These are phyloP conservation scores for Dorcoceras hygrometricum DNA, from an alignment of 257 asterid genomes.

Conservation along the genomic window DNA sequence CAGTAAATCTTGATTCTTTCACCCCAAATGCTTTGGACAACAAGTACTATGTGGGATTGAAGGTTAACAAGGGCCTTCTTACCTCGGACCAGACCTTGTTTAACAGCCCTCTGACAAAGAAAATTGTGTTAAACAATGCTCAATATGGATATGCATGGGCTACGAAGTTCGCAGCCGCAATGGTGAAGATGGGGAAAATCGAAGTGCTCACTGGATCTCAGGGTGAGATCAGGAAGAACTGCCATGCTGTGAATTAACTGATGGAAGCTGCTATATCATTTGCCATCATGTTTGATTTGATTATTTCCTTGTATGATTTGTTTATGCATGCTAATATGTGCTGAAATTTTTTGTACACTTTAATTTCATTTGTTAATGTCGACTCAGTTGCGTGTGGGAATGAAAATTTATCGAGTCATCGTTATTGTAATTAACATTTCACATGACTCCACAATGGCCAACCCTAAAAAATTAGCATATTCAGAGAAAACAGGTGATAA, in stretches of 20 bases:
- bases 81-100: slow-evolving; percentile 45
- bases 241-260: not conserved
- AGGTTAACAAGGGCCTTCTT: slow-evolving; percentile 33
- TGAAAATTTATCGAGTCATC: no score
- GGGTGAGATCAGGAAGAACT: slow-evolving; percentile 32
- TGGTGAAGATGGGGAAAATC: slow-evolving; percentile 38
- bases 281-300: no score
- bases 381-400: no score
- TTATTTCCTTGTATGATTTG: no score
- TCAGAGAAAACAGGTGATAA: no score
- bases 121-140: slow-evolving; percentile 36
- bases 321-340: no score
- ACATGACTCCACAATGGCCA: no score
- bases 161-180: slow-evolving; percentile 39
- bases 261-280: no score
- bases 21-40: slow-evolving; percentile 44
- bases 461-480: no score
- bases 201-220: slow-evolving; percentile 32
- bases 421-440: no score
- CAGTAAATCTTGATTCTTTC: slow-evolving; percentile 30
- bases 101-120: slow-evolving; percentile 38
- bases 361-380: no score
- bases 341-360: no score
- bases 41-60: slow-evolving; percentile 40
- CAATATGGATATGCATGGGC: slow-evolving; percentile 38